Conservation (phyloP, 1,284 basidiomycete genomes). For the Moniliophthora roreri region DNA sequence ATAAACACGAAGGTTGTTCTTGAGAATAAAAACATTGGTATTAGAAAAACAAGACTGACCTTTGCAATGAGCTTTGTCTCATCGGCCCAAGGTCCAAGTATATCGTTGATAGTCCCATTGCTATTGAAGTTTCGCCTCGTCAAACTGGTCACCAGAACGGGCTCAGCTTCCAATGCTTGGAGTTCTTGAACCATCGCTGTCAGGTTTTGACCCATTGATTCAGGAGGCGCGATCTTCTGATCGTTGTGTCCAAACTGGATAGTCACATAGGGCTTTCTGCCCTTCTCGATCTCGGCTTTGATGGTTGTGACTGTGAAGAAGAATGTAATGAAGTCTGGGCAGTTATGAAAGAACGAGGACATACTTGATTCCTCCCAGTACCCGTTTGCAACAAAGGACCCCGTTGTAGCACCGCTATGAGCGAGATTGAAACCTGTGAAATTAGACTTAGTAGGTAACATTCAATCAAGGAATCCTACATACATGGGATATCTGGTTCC, state of each 20-base stretch:
- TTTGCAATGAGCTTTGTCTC: constrained; percentile 37
- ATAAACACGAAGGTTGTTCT: not conserved
- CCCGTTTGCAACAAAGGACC: constrained; percentile 38
- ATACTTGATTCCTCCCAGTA: constrained; percentile 32
- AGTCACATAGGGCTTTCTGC: constrained; percentile 37
- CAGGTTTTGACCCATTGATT: constrained; percentile 44
- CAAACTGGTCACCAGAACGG: constrained; percentile 42
- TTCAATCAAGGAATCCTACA: constrained; percentile 29
- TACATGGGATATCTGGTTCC: constrained; percentile 34
- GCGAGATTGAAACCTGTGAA: constrained; percentile 25
- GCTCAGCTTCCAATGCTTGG: constrained; percentile 36
- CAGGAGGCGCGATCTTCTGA: constrained; percentile 43
- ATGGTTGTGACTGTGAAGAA: constrained; percentile 21
- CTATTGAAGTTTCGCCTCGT: constrained; percentile 38
- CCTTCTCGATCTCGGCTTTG: constrained; percentile 34
- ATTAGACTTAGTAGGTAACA: not conserved
- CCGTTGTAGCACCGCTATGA: constrained; percentile 42
- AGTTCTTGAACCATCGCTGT: constrained; percentile 41
- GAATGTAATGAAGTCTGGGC: not conserved
- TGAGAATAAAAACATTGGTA: not conserved
- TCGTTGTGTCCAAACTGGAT: constrained; percentile 50
- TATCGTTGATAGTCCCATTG: constrained; percentile 38
- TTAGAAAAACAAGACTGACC: not conserved
- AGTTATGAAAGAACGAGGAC: not conserved
- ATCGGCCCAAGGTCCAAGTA: constrained; percentile 41